Conservation (phyloP, 192 early-diverging fungal species). For the Backusella tarrabulga region DNA sequence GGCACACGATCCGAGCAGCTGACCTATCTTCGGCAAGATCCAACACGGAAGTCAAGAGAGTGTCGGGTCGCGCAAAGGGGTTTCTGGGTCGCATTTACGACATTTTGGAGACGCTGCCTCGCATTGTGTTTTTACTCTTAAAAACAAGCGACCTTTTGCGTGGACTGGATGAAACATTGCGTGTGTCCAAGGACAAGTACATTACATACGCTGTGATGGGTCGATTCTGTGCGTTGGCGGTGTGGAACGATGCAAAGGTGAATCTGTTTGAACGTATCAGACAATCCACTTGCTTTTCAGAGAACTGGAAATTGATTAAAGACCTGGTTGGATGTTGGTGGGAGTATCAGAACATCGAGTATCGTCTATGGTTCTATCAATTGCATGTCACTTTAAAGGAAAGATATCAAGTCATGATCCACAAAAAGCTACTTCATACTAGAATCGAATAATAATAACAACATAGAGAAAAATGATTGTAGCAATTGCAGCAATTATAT, state of each 20-base stretch:
- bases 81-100: conserved; percentile 73
- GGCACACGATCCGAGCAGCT: conserved; percentile 61
- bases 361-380: conserved; percentile 16
- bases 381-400: not conserved
- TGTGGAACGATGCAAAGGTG: conserved; percentile 28
- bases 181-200: conserved; percentile 9
- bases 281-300: not conserved
- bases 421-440: no score
- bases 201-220: conserved; percentile 35
- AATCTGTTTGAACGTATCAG: conserved; percentile 2
- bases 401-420: not conserved
- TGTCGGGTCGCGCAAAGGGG: conserved; percentile 54
- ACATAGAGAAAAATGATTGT: no score
- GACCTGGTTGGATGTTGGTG: conserved; percentile 25
- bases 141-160: conserved; percentile 92
- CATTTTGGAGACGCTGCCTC: conserved; percentile 79
- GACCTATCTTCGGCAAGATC: conserved; percentile 43
- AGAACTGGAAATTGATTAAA: not conserved
- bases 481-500: no score
- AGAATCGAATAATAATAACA: no score
- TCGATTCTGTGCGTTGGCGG: conserved; percentile 33
- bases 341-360: conserved; percentile 20
- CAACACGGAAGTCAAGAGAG: conserved; percentile 45
- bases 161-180: conserved; percentile 55
- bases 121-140: conserved; percentile 80